Base-by-base conservation (phyloP, 768 basidiomycete genomes). In the Suillus americanus region DNA sequence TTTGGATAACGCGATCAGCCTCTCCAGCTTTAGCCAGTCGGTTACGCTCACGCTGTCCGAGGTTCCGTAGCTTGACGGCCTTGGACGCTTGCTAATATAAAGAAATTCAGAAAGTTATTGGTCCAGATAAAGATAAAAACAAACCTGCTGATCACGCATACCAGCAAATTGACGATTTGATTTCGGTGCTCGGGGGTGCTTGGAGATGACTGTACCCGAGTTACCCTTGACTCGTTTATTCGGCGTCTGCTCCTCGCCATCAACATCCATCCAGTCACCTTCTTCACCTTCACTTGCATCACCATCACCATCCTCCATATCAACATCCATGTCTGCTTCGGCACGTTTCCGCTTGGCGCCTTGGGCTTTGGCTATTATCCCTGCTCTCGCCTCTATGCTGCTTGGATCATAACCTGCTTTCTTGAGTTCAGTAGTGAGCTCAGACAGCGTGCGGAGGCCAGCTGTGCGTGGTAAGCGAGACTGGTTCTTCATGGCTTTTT, bases 1-100 rank as follows among this genome's bases (percentile, higher is more conserved):
- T 83, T 72, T 80, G 84, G 79, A 94, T 94, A 13, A 84, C 84
- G 68, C 92, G 88, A 80, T 96, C 94, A 64, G 86, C 82, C 83
- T 99, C 97, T 64, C 92, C 93, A 45, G 95, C 96, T 74, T 90
- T 94, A 30, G 94, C 97, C 51, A 88, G 83, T 82, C 88, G 87
- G 75, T 97, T 97, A 65, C 94, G 90, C 62, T 85, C 85, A 69
- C 97, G 84, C 75, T 97, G 95, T 7, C 89, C 90, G 62, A 97
- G 85, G 71, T 94, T 92, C 68, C 93, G 90, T 64, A 98, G 82
- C 72, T 90, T 87, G 75, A 86, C 79, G 20, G 97, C 93, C 73
- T 89, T 90, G 65, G 86, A 81, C 38, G 83, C 86, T 89, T 97
- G 94, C 89, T 92, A 68, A 45, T 45, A 54, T 59, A 50, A 50